Base-by-base conservation (phyloP, 495 filamentous ascomycete species). In the Penicillium dipodomyicola region DNA sequence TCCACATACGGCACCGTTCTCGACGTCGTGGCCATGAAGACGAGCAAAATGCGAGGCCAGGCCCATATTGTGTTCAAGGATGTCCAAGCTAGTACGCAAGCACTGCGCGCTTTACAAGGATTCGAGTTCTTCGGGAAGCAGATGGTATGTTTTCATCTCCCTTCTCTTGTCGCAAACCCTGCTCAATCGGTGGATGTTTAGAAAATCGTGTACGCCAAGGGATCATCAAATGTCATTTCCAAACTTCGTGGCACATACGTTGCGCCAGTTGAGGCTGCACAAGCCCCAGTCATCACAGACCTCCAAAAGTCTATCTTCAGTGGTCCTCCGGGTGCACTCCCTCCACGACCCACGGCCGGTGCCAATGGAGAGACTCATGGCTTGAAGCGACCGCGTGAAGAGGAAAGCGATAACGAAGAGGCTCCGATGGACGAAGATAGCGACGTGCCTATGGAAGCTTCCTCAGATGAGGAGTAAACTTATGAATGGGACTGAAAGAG, bases 51-150 rank as follows among this genome's bases (percentile, higher is more conserved):
- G 88, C 88, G 95, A 35, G 94, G 94, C 2, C 94, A 97, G 70
- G 95, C 94, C 49, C 92, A 97, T 67, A 78, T 99, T 45, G 89
- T 92, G 4, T 97, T 90, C 70, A 84, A 88, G 56, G 94, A 99
- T 67, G 76, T 92, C 12, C 87, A 93, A 55, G 82, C 87, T 3
- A 91, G 90, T 44, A 94, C 92, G 30, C 89, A 95, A 65, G 94
- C 94, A 2, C 87, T 97, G 85, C 80, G 92, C 52, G 84, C 89
- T 29, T 75, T 96, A 25, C 87, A 97, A 61, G 91, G 90, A 0
- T 89, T 92, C 62, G 84, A 93, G 15, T 89, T 97, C 62, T 87
- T 92, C 57, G 94, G 93, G 29, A 87, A 85, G 61, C 82, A 92
- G 55, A 87, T 97, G 81, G 94, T 96, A 72, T 41, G 87, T 74